Base-by-base conservation (phyloP, 768 basidiomycete species). In the Suillus variegatus region DNA sequence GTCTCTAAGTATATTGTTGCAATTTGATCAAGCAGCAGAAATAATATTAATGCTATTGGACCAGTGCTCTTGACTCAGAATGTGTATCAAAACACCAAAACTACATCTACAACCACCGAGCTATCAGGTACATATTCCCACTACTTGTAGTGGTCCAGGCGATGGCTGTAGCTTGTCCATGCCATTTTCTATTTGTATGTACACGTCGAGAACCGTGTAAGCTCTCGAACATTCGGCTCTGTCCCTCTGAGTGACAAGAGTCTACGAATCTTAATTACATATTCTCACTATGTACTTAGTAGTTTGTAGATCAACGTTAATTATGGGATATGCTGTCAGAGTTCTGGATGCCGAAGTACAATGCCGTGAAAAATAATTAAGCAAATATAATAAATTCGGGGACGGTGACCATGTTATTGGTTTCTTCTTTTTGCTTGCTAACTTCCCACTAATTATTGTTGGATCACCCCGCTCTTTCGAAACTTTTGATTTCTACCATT, bases 381-480 rank as follows among this genome's bases (percentile, higher is more conserved):
- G 61, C 43, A 61, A 49, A 60, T 55, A n/a, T 63, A 66, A 69
- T 65, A 66, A 67, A 65, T 67, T 61, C 32, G 60, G 64, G 66
- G 20, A 36, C 54, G 35, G 61, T 63, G 65, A 62, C 70, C 54
- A 41, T 25, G 47, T 43, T 49, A 35, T 38, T 32, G 22, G 13
- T 22, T 28, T 54, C 65, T 73, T 74, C 65, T 70, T 67, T 43
- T 61, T 61, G 57, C 65, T 66, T 60, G 65, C 64, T 47, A 25
- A 40, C 20, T 67, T 62, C 66, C 64, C 74, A 66, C 73, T 72
- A 73, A 69, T 70, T 72, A 71, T 73, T 69, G 64, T 68, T 60
- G 65, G 64, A 61, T 56, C 69, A 49, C 60, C 68, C 36, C 73
- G 65, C 70, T 73, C 72, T 62, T 75, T 64, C 64, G 47, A 25